Conservation (phyloP, 306 rosid species). For the Rosa multiflora region DNA sequence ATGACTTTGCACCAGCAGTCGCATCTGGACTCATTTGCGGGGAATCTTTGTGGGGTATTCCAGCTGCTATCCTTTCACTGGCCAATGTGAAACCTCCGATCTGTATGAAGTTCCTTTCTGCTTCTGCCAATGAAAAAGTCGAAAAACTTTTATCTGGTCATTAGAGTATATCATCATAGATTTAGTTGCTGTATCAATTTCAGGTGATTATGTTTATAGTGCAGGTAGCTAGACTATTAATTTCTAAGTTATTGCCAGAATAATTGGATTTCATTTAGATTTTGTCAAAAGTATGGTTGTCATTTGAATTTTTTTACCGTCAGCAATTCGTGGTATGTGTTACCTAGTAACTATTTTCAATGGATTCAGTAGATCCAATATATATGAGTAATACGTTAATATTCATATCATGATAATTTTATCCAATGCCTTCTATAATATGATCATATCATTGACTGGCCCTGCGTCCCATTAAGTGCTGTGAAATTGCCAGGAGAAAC, state of each 20-base stretch:
- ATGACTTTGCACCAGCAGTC: conserved; percentile 50
- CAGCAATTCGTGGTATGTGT: not conserved
- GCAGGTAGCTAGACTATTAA: not conserved
- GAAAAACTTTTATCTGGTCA: conserved; percentile 30
- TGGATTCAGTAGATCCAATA: too few relatives aligned
- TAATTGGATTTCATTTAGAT: conserved; percentile 4
- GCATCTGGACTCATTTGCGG: conserved; percentile 79
- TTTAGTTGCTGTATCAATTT: not conserved
- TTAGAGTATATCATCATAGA: not conserved
- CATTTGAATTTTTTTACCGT: not conserved
- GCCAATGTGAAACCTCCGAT: conserved; percentile 53
- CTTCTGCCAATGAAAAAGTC: conserved; percentile 38
- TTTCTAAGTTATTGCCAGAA: not conserved
- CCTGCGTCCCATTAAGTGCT: too few relatives aligned
- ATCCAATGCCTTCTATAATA: too few relatives aligned
- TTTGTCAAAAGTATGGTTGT: not conserved
- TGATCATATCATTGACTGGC: too few relatives aligned
- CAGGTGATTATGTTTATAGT: not conserved
- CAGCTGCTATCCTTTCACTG: conserved; percentile 58
- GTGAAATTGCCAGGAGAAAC: too few relatives aligned
- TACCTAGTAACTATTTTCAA: too few relatives aligned
- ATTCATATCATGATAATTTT: too few relatives aligned
- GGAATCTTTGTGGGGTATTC: conserved; percentile 73
- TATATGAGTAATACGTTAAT: too few relatives aligned
- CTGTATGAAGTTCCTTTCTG: conserved; percentile 67